Base-by-base conservation (phyloP, 345 rosid species). In the Heritiera littoralis region DNA sequence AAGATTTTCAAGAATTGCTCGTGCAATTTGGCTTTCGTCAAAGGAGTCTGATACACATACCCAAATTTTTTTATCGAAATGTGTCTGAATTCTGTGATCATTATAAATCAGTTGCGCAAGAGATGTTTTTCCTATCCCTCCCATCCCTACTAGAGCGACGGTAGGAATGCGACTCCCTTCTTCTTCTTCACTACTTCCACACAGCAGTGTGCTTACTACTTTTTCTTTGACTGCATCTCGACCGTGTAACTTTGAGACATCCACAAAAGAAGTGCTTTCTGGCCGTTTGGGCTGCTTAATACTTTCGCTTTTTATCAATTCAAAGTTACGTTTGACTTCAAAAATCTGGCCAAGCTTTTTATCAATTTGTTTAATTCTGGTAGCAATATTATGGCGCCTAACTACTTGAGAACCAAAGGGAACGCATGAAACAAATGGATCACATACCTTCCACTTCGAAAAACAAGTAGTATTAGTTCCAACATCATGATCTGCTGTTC, bases 291-390 rank as follows among this genome's bases (percentile, higher is more conserved):
- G 14, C 14, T 3, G 3, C 2, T 48, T 66, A 56, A 49, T 49
- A 11, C n/a, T 51, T 38, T 66, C 51, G n/a, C 66, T 66, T 18
- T 15, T 3, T 20, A n/a, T 15, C 41, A 23, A 66, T 4, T 20
- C 40, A 20, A n/a, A 66, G 3, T n/a, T 6, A 55, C 1, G 61
- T 52, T 12, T 77, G 8, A 30, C 76, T 35, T 51, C 7, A 23
- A 12, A 63, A 72, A 72, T 38, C 41, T 72, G 45, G 55, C 54
- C 76, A 52, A 72, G n/a, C n/a, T 54, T 28, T 18, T 49, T 13
- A 13, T 72, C 32, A 45, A 72, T 52, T 8, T 72, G 46, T 58
- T 32, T 35, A 35, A 74, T 52, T 38, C 41, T 35, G 72, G 7
- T 35, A 6, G 48, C 76, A 18, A 72, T 52, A 1, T 32, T 30